These are phyloP conservation scores for Gleditsia sinensis DNA, from an alignment of 306 rosid genomes.

Conservation along the genomic window DNA sequence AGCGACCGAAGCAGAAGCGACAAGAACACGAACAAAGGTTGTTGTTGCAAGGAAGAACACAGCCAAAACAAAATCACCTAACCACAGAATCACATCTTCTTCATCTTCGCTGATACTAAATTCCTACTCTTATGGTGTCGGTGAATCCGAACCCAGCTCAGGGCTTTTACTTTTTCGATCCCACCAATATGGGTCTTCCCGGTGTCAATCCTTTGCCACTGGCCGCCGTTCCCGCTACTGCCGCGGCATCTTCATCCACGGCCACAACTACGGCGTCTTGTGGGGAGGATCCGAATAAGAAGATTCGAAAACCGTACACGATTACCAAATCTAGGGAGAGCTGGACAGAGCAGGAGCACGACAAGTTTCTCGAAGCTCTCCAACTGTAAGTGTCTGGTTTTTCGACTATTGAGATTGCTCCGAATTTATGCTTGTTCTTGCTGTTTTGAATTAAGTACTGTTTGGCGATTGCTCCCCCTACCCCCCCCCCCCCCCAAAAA, in stretches of 20 bases:
- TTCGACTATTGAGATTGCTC: background rate
- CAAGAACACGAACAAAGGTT: background rate
- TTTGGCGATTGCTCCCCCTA: constrained; percentile 9
- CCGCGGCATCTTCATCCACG: background rate
- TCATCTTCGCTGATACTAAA: too few relatives aligned
- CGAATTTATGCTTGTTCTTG: background rate
- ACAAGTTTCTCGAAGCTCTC: constrained; percentile 97
- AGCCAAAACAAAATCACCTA: background rate
- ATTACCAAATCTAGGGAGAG: constrained; percentile 93
- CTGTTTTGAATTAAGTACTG: background rate
- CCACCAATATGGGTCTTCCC: constrained; percentile 56
- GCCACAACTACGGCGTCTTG: constrained; percentile 11
- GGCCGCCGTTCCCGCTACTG: background rate
- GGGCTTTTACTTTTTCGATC: constrained; percentile 66
- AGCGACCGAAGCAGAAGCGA: background rate
- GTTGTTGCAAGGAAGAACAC: background rate
- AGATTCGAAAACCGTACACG: constrained; percentile 88
- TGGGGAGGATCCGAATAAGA: constrained; percentile 65
- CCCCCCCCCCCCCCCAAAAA: too few relatives aligned
- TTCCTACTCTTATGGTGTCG: constrained; percentile 58
- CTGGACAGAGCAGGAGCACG: constrained; percentile 98
- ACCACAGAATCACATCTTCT: too few relatives aligned
- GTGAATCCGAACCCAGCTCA: constrained; percentile 65
- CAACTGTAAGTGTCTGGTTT: constrained; percentile 67
- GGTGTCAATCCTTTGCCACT: constrained; percentile 50